Conservation (phyloP, 1,284 basidiomycete genomes). For the Volvariella surrecta region DNA sequence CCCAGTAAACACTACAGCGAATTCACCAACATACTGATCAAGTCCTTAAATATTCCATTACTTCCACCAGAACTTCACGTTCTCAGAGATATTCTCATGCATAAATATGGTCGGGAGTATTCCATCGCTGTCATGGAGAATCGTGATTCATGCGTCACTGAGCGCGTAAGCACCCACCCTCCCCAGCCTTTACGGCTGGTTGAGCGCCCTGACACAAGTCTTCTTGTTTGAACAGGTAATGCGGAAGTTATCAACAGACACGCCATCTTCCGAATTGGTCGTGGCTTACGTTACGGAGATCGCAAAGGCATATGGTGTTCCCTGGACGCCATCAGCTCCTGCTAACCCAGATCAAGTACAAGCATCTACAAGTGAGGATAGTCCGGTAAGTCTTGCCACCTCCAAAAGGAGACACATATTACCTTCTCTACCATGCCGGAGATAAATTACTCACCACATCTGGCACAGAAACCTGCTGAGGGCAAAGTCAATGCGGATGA, state of each 20-base stretch:
- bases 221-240: conserved; percentile 39
- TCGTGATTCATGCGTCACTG: conserved; percentile 68
- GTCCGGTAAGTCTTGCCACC: background rate
- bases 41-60: conserved; percentile 2
- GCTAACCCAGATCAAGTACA: conserved; percentile 14
- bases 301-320: conserved; percentile 78
- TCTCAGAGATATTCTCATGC: conserved; percentile 89
- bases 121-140: conserved; percentile 79
- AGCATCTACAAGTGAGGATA: conserved; percentile 18
- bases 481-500: background rate
- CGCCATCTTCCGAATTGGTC: conserved; percentile 69
- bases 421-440: background rate
- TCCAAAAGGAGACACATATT: background rate
- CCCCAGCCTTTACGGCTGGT: conserved; percentile 2
- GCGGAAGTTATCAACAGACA: conserved; percentile 62
- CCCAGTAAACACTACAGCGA: too few relatives aligned
- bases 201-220: conserved; percentile 3
- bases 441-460: background rate
- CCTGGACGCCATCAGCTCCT: conserved; percentile 43
- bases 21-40: background rate
- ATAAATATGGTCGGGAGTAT: conserved; percentile 87
- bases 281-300: conserved; percentile 87
- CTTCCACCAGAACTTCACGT: conserved; percentile 70
- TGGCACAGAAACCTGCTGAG: background rate
- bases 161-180: conserved; percentile 46